phyloP scores from a whole-genome alignment of 148 eudicot species.

The Heliosperma pusillum region DNA sequence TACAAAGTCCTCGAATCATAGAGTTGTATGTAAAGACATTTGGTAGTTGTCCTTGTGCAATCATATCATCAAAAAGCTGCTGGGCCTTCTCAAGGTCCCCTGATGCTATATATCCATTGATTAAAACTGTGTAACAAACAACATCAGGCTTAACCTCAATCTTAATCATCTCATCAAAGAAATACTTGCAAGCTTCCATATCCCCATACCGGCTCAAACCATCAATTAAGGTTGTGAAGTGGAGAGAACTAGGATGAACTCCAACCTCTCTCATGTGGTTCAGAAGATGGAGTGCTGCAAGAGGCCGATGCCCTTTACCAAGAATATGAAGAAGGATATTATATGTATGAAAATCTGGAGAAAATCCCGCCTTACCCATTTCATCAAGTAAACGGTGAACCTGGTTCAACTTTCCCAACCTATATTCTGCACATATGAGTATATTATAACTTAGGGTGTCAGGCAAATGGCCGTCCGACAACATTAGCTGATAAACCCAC shows the following conservation, averaged over 20 bases:
- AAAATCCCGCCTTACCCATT: constrained; percentile 61
- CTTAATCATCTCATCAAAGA: constrained; percentile 71
- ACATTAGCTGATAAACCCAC: constrained; percentile 85
- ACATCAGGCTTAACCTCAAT: constrained; percentile 71
- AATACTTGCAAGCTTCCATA: constrained; percentile 72
- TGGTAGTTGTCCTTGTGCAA: constrained; percentile 60
- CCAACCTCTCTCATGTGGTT: constrained; percentile 81
- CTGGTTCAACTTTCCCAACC: constrained; percentile 66
- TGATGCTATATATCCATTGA: constrained; percentile 63
- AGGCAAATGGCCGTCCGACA: constrained; percentile 60
- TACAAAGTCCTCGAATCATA: constrained; percentile 83
- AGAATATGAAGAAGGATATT: constrained; percentile 77
- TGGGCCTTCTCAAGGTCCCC: constrained; percentile 69
- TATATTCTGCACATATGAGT: constrained; percentile 61
- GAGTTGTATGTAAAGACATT: constrained; percentile 82
- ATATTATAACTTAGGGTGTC: constrained; percentile 72
- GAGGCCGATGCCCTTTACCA: constrained; percentile 76
- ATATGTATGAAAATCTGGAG: constrained; percentile 75
- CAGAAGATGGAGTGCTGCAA: constrained; percentile 64
- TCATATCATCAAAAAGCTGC: constrained; percentile 56
- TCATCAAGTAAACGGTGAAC: constrained; percentile 64
- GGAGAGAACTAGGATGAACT: constrained; percentile 58
- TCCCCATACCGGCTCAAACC: constrained; percentile 86
- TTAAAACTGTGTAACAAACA: constrained; percentile 79
- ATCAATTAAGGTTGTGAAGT: constrained; percentile 81